Base-by-base conservation (phyloP, 2,329 filamentous ascomycete genomes). In the Stagonosporopsis chrysanthemi region DNA sequence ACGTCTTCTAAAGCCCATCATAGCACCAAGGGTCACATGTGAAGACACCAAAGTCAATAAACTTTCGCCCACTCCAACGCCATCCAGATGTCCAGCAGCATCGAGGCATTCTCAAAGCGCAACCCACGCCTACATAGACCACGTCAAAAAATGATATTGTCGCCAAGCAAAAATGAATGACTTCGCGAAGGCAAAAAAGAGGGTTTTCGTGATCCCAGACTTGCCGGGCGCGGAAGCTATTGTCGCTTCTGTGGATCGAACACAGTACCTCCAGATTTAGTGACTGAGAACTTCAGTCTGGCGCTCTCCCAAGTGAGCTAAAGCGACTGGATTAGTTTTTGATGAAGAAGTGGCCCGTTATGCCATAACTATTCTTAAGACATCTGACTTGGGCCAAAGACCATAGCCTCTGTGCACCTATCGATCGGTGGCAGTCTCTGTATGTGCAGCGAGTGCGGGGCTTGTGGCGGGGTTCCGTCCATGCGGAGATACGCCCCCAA, bases 231-330 rank as follows among this genome's bases (percentile, higher is more conserved):
- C 55, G 40, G 55, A 58, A 58, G 55, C 48, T 53, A 41, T 7
- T 58, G 55, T 58, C 55, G 55, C 55, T 58, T 58, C 55, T 52
- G 55, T 53, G 55, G 55, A 58, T 58, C 55, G 55, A 58, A 58
- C 55, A 53, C 55, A 52, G 55, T 58, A 58, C 55, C 55, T 58
- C 55, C 55, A 58, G 55, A 58, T 58, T 52, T 58, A 56, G 40
- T 58, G 55, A 58, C 55, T 58, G 55, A 57, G 26, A 52, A 52
- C 55, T 58, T 58, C 55, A 58, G 55, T 58, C 55, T 58, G 55
- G 55, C 55, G 55, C 55, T 58, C 55, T 58, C 55, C 55, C 55
- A 58, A 58, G 48, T 58, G 55, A 58, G 55, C 55, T 58, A 58
- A 58, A 58, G 55, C 55, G 55, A 58, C 55, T 58, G 55, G 44